A percentile compares a stretch with the other conserved stretches of the same genome.
phyloP scores from a whole-genome alignment of 257 asterid genomes.

The Solanum commersonii region DNA sequence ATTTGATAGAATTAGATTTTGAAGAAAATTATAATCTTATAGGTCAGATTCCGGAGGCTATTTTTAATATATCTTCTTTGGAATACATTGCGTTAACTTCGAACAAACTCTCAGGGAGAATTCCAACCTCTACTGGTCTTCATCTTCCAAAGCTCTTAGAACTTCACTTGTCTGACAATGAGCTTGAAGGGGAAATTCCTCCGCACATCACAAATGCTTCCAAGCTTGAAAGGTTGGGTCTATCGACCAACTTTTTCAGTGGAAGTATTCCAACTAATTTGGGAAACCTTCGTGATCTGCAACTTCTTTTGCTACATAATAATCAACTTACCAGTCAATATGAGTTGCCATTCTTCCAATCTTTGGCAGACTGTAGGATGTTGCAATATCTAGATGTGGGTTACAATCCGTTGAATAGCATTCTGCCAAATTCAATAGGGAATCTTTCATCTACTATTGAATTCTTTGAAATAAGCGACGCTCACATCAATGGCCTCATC shows the following conservation, averaged over 20 bases:
- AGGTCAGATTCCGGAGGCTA: constrained; percentile 19
- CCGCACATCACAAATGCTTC: too few relatives aligned
- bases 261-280: too few relatives aligned
- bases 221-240: too few relatives aligned
- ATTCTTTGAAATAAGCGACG: constrained; percentile 3
- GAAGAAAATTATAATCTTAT: constrained; percentile 4
- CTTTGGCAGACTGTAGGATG: constrained; percentile 16
- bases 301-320: too few relatives aligned
- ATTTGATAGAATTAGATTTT: constrained; percentile 6
- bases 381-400: constrained; percentile 11
- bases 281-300: too few relatives aligned
- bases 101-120: too few relatives aligned
- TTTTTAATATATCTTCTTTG: constrained; percentile 25
- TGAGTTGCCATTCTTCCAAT: constrained; percentile 11
- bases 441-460: constrained; percentile 19
- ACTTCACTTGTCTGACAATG: too few relatives aligned
- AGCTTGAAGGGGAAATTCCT: too few relatives aligned
- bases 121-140: too few relatives aligned
- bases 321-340: not conserved
- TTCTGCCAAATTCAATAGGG: constrained; percentile 18
- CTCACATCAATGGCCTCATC: constrained; percentile 17
- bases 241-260: too few relatives aligned
- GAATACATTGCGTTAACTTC: not conserved
- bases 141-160: too few relatives aligned
- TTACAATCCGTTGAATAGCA: constrained; percentile 8